phyloP scores from a whole-genome alignment of 371 early-diverging fungal genomes.

The Lichtheimia hyalospora region DNA sequence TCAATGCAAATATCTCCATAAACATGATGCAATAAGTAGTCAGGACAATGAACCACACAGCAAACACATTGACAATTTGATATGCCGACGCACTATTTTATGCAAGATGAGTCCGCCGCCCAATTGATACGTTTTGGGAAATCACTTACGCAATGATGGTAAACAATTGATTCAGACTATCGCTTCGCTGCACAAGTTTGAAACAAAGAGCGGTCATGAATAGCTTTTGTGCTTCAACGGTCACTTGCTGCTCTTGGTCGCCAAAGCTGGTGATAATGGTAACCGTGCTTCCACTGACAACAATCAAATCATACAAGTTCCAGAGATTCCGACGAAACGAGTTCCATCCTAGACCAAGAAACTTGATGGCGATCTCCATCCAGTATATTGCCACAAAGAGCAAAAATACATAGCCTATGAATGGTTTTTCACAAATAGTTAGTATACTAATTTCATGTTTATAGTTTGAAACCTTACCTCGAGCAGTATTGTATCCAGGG shows the following conservation, averaged over 20 bases:
- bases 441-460: too few species aligned
- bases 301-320: slow-evolving; percentile 63
- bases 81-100: slow-evolving; percentile 50
- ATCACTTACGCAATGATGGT: slow-evolving; percentile 64
- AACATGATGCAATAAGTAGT: slow-evolving; percentile 71
- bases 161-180: slow-evolving; percentile 65
- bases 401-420: background rate
- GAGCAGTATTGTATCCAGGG: background rate
- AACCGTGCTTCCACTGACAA: slow-evolving; percentile 51
- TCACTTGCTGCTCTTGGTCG: slow-evolving; percentile 32
- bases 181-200: slow-evolving; percentile 63
- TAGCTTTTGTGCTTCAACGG: slow-evolving; percentile 60
- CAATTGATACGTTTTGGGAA: too few species aligned
- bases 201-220: slow-evolving; percentile 67
- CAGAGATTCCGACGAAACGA: slow-evolving; percentile 58
- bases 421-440: background rate
- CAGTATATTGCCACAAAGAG: slow-evolving; percentile 28
- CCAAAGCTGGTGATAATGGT: slow-evolving; percentile 43
- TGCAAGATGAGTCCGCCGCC: background rate
- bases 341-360: slow-evolving; percentile 58
- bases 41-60: slow-evolving; percentile 69
- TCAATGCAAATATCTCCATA: slow-evolving; percentile 72
- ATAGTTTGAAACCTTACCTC: background rate
- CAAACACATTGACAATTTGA: slow-evolving; percentile 64
- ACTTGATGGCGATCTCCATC: slow-evolving; percentile 52